These are phyloP conservation scores for Dryadomyces quercivorus DNA, from an alignment of 2,329 filamentous ascomycete genomes.

Conservation along the genomic window DNA sequence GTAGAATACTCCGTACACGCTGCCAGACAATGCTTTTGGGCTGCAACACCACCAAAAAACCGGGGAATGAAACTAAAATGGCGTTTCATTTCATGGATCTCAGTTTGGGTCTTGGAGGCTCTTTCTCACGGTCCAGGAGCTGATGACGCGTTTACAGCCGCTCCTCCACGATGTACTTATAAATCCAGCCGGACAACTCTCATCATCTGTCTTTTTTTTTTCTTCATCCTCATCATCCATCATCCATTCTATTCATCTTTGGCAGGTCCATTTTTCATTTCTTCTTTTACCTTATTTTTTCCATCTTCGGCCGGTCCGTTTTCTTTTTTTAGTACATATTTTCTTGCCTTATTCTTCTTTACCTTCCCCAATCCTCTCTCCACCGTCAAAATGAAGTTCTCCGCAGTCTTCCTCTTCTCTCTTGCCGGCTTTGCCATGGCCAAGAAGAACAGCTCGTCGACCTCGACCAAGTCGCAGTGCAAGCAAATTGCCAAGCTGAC, in stretches of 20 bases:
- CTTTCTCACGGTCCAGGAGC: not conserved
- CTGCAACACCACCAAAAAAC: not conserved
- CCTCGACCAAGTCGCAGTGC: slow-evolving; percentile 19
- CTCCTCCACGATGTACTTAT: not conserved
- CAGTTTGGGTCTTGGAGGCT: not conserved
- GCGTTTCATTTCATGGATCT: not conserved
- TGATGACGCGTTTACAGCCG: not conserved
- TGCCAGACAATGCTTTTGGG: too few species aligned
- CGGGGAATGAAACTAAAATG: not conserved
- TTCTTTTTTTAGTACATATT: not conserved
- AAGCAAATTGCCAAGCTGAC: slow-evolving; percentile 14
- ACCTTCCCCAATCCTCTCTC: not conserved
- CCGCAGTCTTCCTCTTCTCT: slow-evolving; percentile 12
- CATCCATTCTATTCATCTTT: not conserved
- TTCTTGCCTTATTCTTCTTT: not conserved
- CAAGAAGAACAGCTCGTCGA: slow-evolving; percentile 14
- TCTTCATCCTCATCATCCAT: not conserved
- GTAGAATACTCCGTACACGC: not conserved
- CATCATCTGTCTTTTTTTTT: not conserved
- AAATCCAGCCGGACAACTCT: not conserved
- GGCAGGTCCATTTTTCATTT: not conserved
- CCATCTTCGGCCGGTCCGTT: not conserved
- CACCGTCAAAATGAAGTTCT: slow-evolving; percentile 1
- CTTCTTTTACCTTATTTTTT: not conserved
- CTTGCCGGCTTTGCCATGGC: slow-evolving; percentile 14